Conservation (phyloP, 192 early-diverging fungal genomes). For the Backusella tarrabulga region DNA sequence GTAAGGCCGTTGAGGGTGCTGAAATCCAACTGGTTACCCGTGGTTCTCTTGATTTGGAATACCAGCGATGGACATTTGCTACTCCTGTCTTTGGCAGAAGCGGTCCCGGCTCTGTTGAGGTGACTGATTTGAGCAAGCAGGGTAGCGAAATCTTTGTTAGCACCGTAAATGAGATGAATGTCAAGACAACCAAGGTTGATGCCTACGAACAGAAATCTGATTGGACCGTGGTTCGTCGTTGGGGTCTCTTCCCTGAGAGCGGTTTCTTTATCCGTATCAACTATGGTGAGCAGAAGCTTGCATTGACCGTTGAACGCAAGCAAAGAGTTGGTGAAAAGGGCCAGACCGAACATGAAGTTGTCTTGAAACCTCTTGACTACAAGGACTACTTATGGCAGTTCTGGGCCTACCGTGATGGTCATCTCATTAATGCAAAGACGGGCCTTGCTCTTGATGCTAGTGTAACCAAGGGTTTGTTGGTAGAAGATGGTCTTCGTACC, state of each 20-base stretch:
- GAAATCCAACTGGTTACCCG: background rate
- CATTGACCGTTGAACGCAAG: constrained; percentile 16
- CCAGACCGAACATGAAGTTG: background rate
- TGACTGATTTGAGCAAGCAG: background rate
- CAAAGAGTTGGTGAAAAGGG: constrained; percentile 2
- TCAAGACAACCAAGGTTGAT: background rate
- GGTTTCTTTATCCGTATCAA: constrained; percentile 20
- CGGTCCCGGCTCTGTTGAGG: background rate
- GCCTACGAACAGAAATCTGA: background rate
- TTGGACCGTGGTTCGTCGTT: constrained; percentile 9
- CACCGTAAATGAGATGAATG: background rate
- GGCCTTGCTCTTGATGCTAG: constrained; percentile 13
- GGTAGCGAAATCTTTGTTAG: background rate
- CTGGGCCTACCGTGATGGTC: constrained; percentile 21
- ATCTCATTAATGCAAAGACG: constrained; percentile 23
- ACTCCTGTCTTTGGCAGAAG: constrained; percentile 17
- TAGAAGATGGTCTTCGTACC: constrained; percentile 16
- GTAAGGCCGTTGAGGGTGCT: constrained; percentile 4
- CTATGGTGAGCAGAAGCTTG: constrained; percentile 12
- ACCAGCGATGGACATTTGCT: constrained; percentile 15
- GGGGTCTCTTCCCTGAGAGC: constrained; percentile 23
- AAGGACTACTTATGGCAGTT: constrained; percentile 19
- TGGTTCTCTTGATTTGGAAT: background rate
- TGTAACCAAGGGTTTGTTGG: background rate
- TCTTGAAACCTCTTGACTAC: constrained; percentile 1